Evolutionary conservation across 176 grass and related monocot species (phyloP), one percentile per base, ranked within the genome.

Genomic region (Musa acuminata): DNA sequence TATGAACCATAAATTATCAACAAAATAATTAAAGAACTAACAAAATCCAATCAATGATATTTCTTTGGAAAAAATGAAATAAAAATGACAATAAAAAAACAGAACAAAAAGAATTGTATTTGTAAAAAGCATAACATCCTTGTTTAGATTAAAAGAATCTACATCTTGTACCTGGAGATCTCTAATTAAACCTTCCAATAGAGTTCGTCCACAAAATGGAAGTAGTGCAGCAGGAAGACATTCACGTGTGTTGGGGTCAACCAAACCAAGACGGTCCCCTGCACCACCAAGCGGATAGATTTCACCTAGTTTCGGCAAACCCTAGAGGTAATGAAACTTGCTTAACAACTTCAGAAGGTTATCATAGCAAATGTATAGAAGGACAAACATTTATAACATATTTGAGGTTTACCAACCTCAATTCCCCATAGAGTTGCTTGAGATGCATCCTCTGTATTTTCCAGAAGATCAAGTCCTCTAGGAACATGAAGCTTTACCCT

Each of bases 251-350:
- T 82, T 78, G 25, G 87, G 72, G 77, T 98, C 80, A 13, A 93
- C 82, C 82, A 98, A 83, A 83, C 87, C 90, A 85, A 98, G 90
- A 78, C 94, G 90, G 58, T 98, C 94, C 72, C 94, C 90, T 53
- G 94, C 90, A 86, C 94, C 94, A 77, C 94, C 94, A 78, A 98
- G 92, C 7, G 94, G 94, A 84, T 98, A 98, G 79, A 98, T 98
- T 86, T 98, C 94, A 74, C 94, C 88, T 26, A 98, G 65, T 87
- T 98, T 84, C 89, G 90, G 90, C 84, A 98, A 89, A 82, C 94
- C 94, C 94, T 98, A 93, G 64, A 89, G 76, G 85, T 79, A 21
- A 71, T 62, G 62, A 81, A 80, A 86, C 71, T 84, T 88, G 53
- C 84, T 87, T 66, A 12, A 12, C 68, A 29, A 43, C 76, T 75